Evolutionary conservation across 805 yeast genomes (phyloP).

Genomic region (Candida krabiensis): DNA sequence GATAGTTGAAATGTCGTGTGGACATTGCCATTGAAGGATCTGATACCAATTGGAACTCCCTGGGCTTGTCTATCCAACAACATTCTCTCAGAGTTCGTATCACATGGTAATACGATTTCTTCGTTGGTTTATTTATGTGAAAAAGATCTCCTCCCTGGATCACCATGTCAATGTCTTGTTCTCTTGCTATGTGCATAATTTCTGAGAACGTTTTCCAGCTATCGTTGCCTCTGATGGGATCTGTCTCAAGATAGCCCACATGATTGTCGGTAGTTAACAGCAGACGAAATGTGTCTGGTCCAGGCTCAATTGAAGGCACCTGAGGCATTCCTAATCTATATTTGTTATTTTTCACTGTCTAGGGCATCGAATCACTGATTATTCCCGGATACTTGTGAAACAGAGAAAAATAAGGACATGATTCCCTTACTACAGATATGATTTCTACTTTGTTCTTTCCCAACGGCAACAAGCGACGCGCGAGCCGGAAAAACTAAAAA

Average conservation of each 20-base stretch:
- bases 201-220: slow-evolving; percentile 87
- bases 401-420: too few relatives aligned
- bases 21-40: slow-evolving; percentile 69
- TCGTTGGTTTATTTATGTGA: slow-evolving; percentile 85
- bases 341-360: too few relatives aligned
- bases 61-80: slow-evolving; percentile 85
- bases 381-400: too few relatives aligned
- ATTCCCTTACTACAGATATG: too few relatives aligned
- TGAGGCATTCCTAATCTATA: slow-evolving; percentile 35
- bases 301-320: slow-evolving; percentile 43
- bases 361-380: too few relatives aligned
- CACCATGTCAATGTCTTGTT: slow-evolving; percentile 79
- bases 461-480: too few relatives aligned
- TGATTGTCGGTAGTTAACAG: slow-evolving; percentile 94
- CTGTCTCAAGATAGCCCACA: slow-evolving; percentile 89
- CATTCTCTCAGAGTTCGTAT: slow-evolving; percentile 64
- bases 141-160: slow-evolving; percentile 92
- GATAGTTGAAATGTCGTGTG: slow-evolving; percentile 59
- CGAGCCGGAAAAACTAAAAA: too few relatives aligned
- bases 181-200: slow-evolving; percentile 67
- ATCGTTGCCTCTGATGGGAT: slow-evolving; percentile 88
- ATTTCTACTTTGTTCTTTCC: too few relatives aligned
- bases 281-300: slow-evolving; percentile 69
- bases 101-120: slow-evolving; percentile 83
- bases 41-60: slow-evolving; percentile 78